phyloP scores from a whole-genome alignment of 768 basidiomycete species.

The Leccinellum rugosiceps region DNA sequence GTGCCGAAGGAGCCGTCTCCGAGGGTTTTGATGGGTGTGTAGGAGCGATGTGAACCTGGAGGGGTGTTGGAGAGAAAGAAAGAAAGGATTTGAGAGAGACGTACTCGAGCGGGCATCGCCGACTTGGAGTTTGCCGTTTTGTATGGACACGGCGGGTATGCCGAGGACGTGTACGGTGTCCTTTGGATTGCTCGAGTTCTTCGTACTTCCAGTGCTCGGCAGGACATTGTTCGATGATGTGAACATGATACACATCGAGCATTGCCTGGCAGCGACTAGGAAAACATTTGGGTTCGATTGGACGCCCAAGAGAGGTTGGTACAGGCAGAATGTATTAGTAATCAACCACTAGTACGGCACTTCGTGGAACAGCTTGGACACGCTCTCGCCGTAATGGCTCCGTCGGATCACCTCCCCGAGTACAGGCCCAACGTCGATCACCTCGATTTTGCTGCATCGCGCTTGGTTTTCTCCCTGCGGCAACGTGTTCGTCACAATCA shows the following conservation, averaged over 20 bases:
- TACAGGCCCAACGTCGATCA: constrained; percentile 92
- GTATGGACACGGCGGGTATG: constrained; percentile 74
- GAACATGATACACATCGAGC: constrained; percentile 35
- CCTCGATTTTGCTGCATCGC: constrained; percentile 77
- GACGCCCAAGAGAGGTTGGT: background rate
- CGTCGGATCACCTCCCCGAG: constrained; percentile 94
- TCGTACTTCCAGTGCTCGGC: constrained; percentile 26
- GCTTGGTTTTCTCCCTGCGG: constrained; percentile 80
- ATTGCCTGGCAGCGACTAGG: constrained; percentile 29
- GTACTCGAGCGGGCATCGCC: constrained; percentile 69
- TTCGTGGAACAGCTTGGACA: constrained; percentile 85
- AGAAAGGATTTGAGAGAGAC: constrained; percentile 32
- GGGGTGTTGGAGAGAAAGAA: background rate
- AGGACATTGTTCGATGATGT: constrained; percentile 29
- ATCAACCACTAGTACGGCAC: constrained; percentile 64
- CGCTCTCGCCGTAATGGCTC: constrained; percentile 96
- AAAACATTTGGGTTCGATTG: constrained; percentile 11
- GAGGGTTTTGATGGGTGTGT: constrained; percentile 93
- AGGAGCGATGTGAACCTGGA: constrained; percentile 80
- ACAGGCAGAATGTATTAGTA: constrained; percentile 10
- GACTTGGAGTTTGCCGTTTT: constrained; percentile 65
- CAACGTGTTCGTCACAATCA: constrained; percentile 98
- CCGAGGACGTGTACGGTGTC: constrained; percentile 67
- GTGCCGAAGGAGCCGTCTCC: constrained; percentile 99
- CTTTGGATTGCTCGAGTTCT: constrained; percentile 33